These are phyloP conservation scores for Nicotiana rustica DNA, from an alignment of 305 asterid species.

Conservation along the genomic window DNA sequence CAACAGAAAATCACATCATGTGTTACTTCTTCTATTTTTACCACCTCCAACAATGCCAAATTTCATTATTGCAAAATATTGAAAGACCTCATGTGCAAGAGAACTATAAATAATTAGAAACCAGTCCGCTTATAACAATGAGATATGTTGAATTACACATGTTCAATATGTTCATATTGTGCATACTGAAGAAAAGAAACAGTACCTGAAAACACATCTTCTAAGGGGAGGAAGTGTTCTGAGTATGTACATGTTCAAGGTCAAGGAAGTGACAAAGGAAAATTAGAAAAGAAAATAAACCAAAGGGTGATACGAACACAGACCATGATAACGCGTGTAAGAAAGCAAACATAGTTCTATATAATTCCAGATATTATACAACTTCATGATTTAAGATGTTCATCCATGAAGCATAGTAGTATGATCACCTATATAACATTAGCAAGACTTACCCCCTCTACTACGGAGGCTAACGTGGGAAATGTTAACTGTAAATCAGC, in stretches of 20 bases:
- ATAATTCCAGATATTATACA: conserved; percentile 35
- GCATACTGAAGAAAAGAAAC: neutral
- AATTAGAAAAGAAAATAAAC: neutral
- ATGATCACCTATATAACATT: conserved; percentile 32
- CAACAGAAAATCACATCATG: neutral
- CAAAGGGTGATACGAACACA: neutral
- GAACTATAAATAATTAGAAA: neutral
- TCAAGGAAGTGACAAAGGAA: neutral
- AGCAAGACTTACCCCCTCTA: conserved; percentile 33
- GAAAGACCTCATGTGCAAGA: conserved; percentile 28
- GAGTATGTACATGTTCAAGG: neutral
- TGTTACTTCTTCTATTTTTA: neutral
- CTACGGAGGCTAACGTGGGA: conserved; percentile 30
- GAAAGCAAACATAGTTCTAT: conserved; percentile 25
- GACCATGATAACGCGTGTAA: neutral
- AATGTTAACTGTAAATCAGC: conserved; percentile 34
- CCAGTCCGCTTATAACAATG: neutral
- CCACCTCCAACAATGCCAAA: conserved; percentile 12
- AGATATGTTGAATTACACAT: neutral
- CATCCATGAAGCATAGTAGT: conserved; percentile 34
- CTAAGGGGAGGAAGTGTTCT: neutral
- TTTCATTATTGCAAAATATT: neutral
- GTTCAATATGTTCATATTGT: neutral
- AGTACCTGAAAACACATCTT: conserved; percentile 25
- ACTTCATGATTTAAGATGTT: conserved; percentile 26